phyloP scores from a whole-genome alignment of 192 early-diverging fungal genomes.

The Coemansia sp. region DNA sequence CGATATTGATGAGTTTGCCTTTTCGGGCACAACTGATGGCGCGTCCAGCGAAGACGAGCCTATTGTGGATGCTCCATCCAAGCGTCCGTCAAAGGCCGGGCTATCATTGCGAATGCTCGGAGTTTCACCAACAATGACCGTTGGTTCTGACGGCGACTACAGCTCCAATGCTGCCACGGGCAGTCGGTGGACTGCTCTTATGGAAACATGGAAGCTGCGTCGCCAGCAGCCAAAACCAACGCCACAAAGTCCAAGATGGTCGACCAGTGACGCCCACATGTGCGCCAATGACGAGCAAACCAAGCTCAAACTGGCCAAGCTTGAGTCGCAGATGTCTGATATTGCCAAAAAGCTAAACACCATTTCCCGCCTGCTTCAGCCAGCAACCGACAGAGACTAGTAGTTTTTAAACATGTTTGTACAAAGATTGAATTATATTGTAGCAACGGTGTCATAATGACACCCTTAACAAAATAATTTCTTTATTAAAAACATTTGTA shows the following conservation, averaged over 20 bases:
- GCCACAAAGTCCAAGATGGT: constrained; percentile 5
- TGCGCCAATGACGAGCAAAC: neutral
- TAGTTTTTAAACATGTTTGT: no score
- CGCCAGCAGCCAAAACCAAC: neutral
- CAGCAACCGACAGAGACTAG: constrained; percentile 7
- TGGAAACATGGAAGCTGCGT: constrained; percentile 1
- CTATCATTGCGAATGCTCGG: no score
- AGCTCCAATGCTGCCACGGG: neutral
- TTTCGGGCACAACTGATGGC: neutral
- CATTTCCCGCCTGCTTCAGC: constrained; percentile 27
- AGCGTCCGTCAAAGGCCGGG: no score
- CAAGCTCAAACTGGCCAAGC: constrained; percentile 7
- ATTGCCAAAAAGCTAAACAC: constrained; percentile 33
- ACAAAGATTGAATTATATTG: no score
- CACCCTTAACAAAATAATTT: no score
- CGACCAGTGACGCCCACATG: neutral
- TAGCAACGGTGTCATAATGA: no score
- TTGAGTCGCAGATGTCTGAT: constrained; percentile 20
- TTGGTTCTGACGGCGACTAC: neutral
- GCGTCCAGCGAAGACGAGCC: no score
- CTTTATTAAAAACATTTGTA: no score
- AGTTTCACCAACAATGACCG: neutral
- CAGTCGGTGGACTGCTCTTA: neutral
- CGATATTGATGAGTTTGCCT: constrained; percentile 27
- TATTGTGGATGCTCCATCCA: no score